These are phyloP conservation scores for Geum urbanum DNA, from an alignment of 306 rosid genomes.

Conservation along the genomic window DNA sequence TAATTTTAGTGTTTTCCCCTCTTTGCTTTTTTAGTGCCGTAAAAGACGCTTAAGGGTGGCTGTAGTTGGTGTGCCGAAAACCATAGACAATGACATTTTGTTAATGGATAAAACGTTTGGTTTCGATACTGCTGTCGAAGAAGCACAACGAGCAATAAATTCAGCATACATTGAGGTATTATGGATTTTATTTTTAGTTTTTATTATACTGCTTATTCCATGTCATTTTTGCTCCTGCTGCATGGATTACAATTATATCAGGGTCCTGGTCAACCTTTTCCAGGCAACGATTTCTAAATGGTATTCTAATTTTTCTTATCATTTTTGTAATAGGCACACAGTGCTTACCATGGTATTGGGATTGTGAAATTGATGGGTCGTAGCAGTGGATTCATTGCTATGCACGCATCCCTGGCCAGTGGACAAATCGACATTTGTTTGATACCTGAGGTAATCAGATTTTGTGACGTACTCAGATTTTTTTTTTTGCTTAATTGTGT, in stretches of 20 bases:
- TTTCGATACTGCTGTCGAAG: slow-evolving; percentile 99
- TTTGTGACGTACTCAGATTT: slow-evolving; percentile 49
- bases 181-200: background rate
- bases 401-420: slow-evolving; percentile 94
- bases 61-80: slow-evolving; percentile 93
- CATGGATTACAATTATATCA: background rate
- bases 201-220: background rate
- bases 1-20: slow-evolving; percentile 2
- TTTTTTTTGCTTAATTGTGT: slow-evolving; percentile 4
- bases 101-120: slow-evolving; percentile 99
- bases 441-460: slow-evolving; percentile 99
- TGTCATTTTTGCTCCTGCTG: slow-evolving; percentile 1
- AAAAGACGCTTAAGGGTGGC: slow-evolving; percentile 68
- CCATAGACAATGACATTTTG: slow-evolving; percentile 93
- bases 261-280: slow-evolving; percentile 1
- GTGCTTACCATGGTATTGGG: slow-evolving; percentile 97
- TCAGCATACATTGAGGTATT: slow-evolving; percentile 95
- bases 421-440: slow-evolving; percentile 94
- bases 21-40: slow-evolving; percentile 53
- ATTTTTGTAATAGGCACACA: slow-evolving; percentile 70
- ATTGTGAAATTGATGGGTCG: slow-evolving; percentile 98
- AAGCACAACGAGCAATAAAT: slow-evolving; percentile 95
- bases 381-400: slow-evolving; percentile 96
- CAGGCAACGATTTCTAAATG: slow-evolving; percentile 1
- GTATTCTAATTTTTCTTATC: slow-evolving; percentile 26